These are phyloP conservation scores for Backusella tuberculispora DNA, from an alignment of 192 early-diverging fungal genomes.

Conservation along the genomic window DNA sequence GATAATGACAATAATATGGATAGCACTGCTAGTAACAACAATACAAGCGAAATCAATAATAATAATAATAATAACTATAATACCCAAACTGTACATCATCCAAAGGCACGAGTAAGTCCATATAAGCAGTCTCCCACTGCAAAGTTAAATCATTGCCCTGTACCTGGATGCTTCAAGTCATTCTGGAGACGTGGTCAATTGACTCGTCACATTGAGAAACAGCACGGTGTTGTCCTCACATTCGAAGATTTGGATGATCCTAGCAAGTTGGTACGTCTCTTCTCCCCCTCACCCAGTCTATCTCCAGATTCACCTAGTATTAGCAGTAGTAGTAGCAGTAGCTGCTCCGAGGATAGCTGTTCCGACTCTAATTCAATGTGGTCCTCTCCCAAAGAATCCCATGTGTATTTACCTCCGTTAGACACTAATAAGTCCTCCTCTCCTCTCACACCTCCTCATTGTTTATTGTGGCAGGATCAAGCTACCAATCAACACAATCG, in stretches of 20 bases:
- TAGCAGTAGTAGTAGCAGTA: background rate
- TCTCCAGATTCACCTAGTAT: background rate
- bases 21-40: background rate
- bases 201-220: slow-evolving; percentile 42
- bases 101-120: slow-evolving; percentile 30
- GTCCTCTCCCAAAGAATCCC: slow-evolving; percentile 12
- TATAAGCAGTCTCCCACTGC: slow-evolving; percentile 28
- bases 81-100: background rate
- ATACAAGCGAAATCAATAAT: background rate
- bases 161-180: slow-evolving; percentile 36
- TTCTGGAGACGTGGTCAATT: slow-evolving; percentile 43
- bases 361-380: background rate
- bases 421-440: slow-evolving; percentile 5
- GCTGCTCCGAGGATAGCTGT: background rate
- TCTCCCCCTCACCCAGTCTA: slow-evolving; percentile 14
- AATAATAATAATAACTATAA: background rate
- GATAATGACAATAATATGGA: background rate
- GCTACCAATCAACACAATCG: slow-evolving; percentile 5
- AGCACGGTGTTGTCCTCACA: slow-evolving; percentile 30
- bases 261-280: slow-evolving; percentile 9
- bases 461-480: background rate
- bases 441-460: background rate
- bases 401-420: slow-evolving; percentile 10
- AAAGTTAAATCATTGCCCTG: slow-evolving; percentile 43
- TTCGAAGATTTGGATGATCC: slow-evolving; percentile 30